Evolutionary conservation across 1,284 basidiomycete genomes (phyloP).

Genomic region (Takashimella koratensis): DNA sequence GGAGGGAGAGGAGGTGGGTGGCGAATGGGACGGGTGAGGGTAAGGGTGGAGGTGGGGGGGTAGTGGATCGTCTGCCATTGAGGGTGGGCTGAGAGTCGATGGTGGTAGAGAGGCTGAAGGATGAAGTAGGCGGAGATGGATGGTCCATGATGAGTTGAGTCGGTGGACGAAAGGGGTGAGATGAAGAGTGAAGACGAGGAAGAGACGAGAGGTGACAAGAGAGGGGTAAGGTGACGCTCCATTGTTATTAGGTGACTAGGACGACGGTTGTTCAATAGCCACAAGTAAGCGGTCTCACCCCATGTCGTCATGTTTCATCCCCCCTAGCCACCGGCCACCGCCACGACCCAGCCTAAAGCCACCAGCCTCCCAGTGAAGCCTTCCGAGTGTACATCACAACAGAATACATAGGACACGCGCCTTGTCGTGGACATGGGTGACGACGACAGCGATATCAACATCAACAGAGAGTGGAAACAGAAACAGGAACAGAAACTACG

Average conservation of each 20-base stretch:
- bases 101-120: neutral
- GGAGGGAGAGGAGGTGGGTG: slow-evolving; percentile 15
- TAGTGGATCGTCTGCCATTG: neutral
- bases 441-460: too few species aligned
- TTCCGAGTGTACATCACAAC: too few species aligned
- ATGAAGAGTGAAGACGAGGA: neutral
- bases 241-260: too few species aligned
- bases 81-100: neutral
- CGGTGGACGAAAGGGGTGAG: neutral
- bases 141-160: neutral
- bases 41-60: neutral
- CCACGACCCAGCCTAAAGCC: too few species aligned
- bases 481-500: too few species aligned
- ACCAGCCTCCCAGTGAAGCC: too few species aligned
- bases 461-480: too few species aligned
- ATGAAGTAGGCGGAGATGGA: neutral
- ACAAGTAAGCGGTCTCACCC: too few species aligned
- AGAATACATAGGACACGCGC: too few species aligned
- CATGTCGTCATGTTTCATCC: neutral
- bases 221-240: neutral
- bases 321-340: too few species aligned
- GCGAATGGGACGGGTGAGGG: slow-evolving; percentile 14
- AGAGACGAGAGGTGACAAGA: neutral
- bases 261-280: too few species aligned
- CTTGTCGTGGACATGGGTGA: too few species aligned